Base-by-base conservation (phyloP, 2,329 filamentous ascomycete species). In the Sordariomycetes sp. region DNA sequence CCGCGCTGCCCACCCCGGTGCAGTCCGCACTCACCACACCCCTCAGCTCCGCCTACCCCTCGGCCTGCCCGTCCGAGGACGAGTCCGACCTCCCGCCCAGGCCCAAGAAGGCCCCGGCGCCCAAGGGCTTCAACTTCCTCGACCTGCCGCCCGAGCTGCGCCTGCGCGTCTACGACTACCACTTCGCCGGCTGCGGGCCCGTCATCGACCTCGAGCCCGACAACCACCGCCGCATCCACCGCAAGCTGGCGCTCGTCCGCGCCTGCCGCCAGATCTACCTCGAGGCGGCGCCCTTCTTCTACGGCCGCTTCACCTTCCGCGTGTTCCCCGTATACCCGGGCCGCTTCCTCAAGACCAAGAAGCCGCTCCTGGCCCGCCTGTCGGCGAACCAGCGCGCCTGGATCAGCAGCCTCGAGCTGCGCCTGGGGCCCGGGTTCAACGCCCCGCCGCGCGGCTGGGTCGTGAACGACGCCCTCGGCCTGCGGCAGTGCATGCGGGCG, bases 351-450 rank as follows among this genome's bases (percentile, higher is more conserved):
- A 87, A 89, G 71, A 85, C 83, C 34, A 89, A 89, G 72, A 82
- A 82, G 63, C 88, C 88, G 1, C 74, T 92, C 0, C 75, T 92
- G 32, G 79, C 85, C 6, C 83, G 87, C 20, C 71, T 92, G 58
- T 82, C 83, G 22, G 70, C 80, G 0, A 74, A 72, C 34, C 85
- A 88, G 67, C 80, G 86, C 37, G 72, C 74, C 18, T 78, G 73
- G 53, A 76, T 92, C 52, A 84, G 79, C 0, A 80, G 80, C 0
- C 72, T 92, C 2, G 85, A 92, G 69, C 70, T 92, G 57, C 81
- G 88, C 2, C 74, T 92, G 0, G 88, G 88, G 0, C 87, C 87
- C 0, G 87, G 87, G 22, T 92, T 86, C 82, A 83, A 76, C 61
- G 80, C 80, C 59, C 88, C 88, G 16, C 88, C 88, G 1, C 76